Conservation (phyloP, 2,329 filamentous ascomycete species). For the Furcasterigmium furcatum region DNA sequence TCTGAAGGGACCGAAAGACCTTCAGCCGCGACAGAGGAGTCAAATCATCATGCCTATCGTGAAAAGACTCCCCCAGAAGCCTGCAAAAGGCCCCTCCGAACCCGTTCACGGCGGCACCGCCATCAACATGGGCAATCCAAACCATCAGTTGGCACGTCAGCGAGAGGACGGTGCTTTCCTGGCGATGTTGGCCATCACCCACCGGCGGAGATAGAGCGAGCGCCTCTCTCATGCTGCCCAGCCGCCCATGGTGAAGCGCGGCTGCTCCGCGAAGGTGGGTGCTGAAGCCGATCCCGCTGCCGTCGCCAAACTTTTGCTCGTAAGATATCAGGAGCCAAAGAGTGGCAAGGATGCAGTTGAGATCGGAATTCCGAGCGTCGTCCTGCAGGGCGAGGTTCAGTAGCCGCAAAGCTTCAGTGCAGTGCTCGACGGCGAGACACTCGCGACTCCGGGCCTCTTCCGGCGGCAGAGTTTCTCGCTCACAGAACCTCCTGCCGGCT, state of each 20-base stretch:
- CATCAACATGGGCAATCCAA: slow-evolving; percentile 26
- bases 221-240: slow-evolving; percentile 9
- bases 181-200: slow-evolving; percentile 2
- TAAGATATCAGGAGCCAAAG: slow-evolving; percentile 31
- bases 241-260: slow-evolving; percentile 22
- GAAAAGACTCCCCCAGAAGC: slow-evolving; percentile 12
- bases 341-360: slow-evolving; percentile 24
- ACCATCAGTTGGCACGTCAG: slow-evolving; percentile 27
- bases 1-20: slow-evolving; percentile 22
- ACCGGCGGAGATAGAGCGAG: slow-evolving; percentile 4
- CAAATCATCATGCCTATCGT: slow-evolving; percentile 10
- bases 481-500: slow-evolving; percentile 21
- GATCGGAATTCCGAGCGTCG: slow-evolving; percentile 14
- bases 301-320: slow-evolving; percentile 31
- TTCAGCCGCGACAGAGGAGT: slow-evolving; percentile 9
- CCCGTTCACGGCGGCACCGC: slow-evolving; percentile 23
- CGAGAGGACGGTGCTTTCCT: slow-evolving; percentile 17
- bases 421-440: slow-evolving; percentile 17
- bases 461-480: slow-evolving; percentile 15
- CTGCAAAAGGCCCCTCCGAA: slow-evolving; percentile 26
- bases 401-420: slow-evolving; percentile 23
- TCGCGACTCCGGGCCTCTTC: slow-evolving; percentile 7
- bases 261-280: slow-evolving; percentile 28
- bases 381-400: slow-evolving; percentile 20
- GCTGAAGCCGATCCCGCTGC: slow-evolving; percentile 20